phyloP scores from a whole-genome alignment of 78 protist species.

The Planoprotostelium fungivorum region DNA sequence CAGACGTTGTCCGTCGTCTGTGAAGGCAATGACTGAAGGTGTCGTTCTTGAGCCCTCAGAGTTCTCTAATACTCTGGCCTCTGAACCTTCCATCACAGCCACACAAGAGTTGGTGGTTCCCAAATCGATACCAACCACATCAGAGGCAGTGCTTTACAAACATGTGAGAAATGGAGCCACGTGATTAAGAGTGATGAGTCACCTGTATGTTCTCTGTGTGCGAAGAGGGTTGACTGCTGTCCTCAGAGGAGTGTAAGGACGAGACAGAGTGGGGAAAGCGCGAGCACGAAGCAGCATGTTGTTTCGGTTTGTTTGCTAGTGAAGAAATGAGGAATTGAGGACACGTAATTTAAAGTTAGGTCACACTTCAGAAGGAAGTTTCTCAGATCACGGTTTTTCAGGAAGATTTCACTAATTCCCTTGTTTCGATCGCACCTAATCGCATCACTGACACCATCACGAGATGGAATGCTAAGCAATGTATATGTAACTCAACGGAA shows the following conservation, averaged over 20 bases:
- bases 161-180: background rate
- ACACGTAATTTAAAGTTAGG: background rate
- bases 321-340: background rate
- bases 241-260: background rate
- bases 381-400: background rate
- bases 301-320: background rate
- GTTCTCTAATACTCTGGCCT: constrained; percentile 64
- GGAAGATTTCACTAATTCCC: background rate
- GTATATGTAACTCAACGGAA: too few species aligned
- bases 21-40: constrained; percentile 76
- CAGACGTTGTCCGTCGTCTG: constrained; percentile 61
- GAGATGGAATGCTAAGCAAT: too few species aligned
- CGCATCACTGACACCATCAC: too few species aligned
- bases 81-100: constrained; percentile 85
- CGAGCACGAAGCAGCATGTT: background rate
- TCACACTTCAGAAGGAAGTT: background rate
- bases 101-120: constrained; percentile 99
- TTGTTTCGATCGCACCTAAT: too few species aligned
- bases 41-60: constrained; percentile 92
- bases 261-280: background rate
- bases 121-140: constrained; percentile 95
- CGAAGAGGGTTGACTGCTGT: background rate
- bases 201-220: background rate
- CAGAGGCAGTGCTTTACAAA: background rate
- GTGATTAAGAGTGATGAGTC: background rate